Percentiles rank a stretch among this genome's conserved stretches.
Evolutionary conservation across 2,329 filamentous ascomycete species (phyloP).

Genomic region (Furcasterigmium sp.): DNA sequence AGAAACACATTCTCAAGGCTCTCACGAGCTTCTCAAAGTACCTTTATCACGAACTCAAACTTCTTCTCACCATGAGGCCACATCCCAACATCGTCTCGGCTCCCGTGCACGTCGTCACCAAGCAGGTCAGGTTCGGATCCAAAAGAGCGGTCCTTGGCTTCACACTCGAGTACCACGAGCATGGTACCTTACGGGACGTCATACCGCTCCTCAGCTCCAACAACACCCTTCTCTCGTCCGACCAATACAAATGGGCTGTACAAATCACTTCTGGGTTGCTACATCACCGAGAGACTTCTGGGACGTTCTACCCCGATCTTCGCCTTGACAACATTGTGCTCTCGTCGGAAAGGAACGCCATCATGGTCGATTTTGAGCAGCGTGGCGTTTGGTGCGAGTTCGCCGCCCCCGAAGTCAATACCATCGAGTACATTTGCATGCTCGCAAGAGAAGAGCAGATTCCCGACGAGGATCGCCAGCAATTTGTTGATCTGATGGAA

Average conservation of each 20-base stretch:
- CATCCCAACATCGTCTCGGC: conserved; percentile 48
- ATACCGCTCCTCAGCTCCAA: conserved; percentile 47
- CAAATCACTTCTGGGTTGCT: conserved; percentile 47
- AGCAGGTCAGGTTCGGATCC: conserved; percentile 48
- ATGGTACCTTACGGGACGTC: conserved; percentile 51
- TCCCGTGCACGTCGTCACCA: conserved; percentile 50
- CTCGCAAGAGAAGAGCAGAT: conserved; percentile 45
- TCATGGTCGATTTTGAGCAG: conserved; percentile 60
- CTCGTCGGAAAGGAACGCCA: conserved; percentile 35
- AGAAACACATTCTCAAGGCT: conserved; percentile 51
- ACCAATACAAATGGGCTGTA: conserved; percentile 47
- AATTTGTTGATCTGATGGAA: conserved; percentile 35
- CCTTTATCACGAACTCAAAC: conserved; percentile 55
- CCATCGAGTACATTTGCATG: conserved; percentile 51
- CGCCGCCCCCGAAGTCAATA: conserved; percentile 54
- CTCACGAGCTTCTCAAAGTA: conserved; percentile 53
- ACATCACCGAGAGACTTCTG: conserved; percentile 40
- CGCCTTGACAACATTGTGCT: conserved; percentile 56
- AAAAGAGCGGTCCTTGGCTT: conserved; percentile 54
- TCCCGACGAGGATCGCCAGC: conserved; percentile 28
- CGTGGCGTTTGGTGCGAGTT: conserved; percentile 60
- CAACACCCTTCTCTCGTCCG: conserved; percentile 30
- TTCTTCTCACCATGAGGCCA: conserved; percentile 44
- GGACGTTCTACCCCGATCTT: conserved; percentile 52
- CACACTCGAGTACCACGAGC: conserved; percentile 45